Evolutionary conservation across 441 rosid species (phyloP).

Genomic region (Erodium texanum): DNA sequence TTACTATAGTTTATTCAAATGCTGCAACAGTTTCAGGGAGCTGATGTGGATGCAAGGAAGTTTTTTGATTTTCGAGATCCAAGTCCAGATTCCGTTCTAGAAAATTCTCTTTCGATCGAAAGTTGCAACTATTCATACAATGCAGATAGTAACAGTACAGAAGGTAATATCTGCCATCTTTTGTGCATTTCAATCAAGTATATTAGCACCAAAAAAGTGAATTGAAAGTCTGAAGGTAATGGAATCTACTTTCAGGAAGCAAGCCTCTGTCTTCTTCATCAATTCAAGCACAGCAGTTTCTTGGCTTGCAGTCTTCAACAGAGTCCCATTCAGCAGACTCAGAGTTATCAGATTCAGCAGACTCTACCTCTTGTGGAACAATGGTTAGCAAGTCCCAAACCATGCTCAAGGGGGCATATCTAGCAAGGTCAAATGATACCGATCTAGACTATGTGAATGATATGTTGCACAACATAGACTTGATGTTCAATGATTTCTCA

Average conservation of each 20-base stretch:
- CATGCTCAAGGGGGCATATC: neutral
- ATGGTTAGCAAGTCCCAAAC: conserved; percentile 19
- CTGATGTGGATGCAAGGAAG: conserved; percentile 35
- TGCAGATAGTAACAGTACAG: conserved; percentile 36
- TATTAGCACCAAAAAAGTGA: no score
- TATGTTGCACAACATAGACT: conserved; percentile 46
- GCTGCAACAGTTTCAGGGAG: conserved; percentile 31
- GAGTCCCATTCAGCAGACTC: conserved; percentile 34
- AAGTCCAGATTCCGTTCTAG: conserved; percentile 68
- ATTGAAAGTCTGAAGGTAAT: neutral
- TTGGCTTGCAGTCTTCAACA: conserved; percentile 29
- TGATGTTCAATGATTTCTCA: conserved; percentile 57
- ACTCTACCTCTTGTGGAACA: conserved; percentile 38
- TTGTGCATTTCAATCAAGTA: neutral
- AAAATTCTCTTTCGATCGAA: conserved; percentile 46
- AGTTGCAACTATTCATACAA: conserved; percentile 61
- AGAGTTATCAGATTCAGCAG: conserved; percentile 62
- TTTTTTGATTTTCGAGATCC: conserved; percentile 38
- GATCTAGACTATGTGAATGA: conserved; percentile 57
- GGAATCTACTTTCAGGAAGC: conserved; percentile 33
- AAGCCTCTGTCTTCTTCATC: conserved; percentile 37
- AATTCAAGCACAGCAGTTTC: conserved; percentile 40
- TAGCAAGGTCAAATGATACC: conserved; percentile 33
- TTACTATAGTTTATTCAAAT: conserved; percentile 5
- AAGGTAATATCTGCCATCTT: conserved; percentile 26